Conservation (phyloP, 106 monocot species). For the Chionographis japonica region DNA sequence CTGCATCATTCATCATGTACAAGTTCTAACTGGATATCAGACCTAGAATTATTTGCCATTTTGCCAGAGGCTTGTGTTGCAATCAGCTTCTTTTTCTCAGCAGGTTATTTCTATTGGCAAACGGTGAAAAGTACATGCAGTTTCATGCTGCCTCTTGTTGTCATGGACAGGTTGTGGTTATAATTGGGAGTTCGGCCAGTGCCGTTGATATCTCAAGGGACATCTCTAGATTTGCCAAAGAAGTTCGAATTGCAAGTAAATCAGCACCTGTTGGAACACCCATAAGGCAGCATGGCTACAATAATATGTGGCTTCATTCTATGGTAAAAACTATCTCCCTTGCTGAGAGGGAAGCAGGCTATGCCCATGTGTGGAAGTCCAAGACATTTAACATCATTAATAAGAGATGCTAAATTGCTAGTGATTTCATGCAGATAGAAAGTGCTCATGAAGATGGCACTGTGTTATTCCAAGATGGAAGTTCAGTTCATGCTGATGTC, state of each 20-base stretch:
- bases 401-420: background rate
- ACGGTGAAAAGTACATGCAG: background rate
- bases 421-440: conserved; percentile 46
- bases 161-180: conserved; percentile 61
- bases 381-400: background rate
- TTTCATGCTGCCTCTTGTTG: background rate
- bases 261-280: conserved; percentile 25
- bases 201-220: conserved; percentile 89
- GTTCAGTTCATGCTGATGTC: conserved; percentile 51
- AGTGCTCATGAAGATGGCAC: conserved; percentile 27
- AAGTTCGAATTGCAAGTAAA: conserved; percentile 80
- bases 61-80: background rate
- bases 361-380: background rate
- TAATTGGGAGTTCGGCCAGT: conserved; percentile 87
- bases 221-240: conserved; percentile 62
- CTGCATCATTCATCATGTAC: too few species aligned
- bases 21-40: too few species aligned
- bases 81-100: background rate
- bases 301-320: conserved; percentile 87
- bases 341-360: conserved; percentile 20
- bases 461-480: conserved; percentile 23
- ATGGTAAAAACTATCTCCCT: conserved; percentile 58
- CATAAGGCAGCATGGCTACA: conserved; percentile 50
- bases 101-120: background rate
- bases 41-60: background rate